Conservation (phyloP, 176 grass and related monocot species). For the Triticum timopheevii region DNA sequence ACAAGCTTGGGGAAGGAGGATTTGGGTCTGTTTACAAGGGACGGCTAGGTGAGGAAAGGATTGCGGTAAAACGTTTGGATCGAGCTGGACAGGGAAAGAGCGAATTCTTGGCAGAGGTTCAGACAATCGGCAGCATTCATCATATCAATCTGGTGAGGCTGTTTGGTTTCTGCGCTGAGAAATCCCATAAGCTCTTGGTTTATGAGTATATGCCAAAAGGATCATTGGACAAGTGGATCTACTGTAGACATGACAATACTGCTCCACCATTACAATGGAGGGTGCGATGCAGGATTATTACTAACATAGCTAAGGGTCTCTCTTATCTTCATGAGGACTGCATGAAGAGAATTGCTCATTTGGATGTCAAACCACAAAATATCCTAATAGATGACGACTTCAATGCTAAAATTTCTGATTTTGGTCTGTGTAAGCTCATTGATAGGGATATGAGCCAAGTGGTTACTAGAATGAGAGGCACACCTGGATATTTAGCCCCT, state of each 20-base stretch:
- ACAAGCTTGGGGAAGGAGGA: neutral
- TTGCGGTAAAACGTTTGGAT: conserved; percentile 26
- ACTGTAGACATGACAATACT: neutral
- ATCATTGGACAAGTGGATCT: conserved; percentile 43
- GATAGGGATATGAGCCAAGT: too few species aligned
- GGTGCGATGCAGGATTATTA: neutral
- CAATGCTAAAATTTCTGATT: too few species aligned
- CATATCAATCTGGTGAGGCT: neutral
- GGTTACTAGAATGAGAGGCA: too few species aligned
- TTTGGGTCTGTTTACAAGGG: neutral
- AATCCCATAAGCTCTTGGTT: neutral
- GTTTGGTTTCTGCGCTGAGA: neutral
- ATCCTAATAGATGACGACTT: conserved; percentile 11
- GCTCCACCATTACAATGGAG: neutral
- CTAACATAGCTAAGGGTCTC: too few species aligned
- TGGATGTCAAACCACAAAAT: neutral
- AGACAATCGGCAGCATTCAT: conserved; percentile 30
- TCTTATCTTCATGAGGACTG: too few species aligned
- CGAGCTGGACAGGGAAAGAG: conserved; percentile 8
- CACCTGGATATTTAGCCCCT: too few species aligned
- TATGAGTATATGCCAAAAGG: conserved; percentile 11
- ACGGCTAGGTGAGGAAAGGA: neutral
- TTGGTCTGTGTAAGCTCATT: too few species aligned
- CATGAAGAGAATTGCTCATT: too few species aligned
- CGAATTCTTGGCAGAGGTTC: conserved; percentile 43